These are phyloP conservation scores for Apophysomyces variabilis DNA, from an alignment of 371 early-diverging fungal genomes.

Conservation along the genomic window DNA sequence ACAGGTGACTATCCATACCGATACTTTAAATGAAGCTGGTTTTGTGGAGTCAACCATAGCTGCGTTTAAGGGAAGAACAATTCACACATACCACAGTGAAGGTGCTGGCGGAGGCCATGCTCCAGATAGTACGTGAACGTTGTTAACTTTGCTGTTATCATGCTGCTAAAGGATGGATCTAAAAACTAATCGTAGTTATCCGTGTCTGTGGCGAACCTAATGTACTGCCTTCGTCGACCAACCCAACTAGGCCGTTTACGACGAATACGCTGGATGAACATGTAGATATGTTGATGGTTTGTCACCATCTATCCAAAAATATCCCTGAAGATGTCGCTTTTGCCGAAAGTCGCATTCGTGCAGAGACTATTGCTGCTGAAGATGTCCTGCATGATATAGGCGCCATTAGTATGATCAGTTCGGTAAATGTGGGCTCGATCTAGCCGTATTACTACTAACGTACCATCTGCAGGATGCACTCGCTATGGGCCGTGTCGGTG, in stretches of 20 bases:
- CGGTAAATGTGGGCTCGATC: conserved; percentile 19
- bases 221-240: conserved; percentile 92
- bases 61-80: conserved; percentile 88
- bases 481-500: conserved; percentile 96
- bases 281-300: conserved; percentile 98
- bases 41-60: conserved; percentile 89
- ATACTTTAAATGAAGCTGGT: conserved; percentile 93
- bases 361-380: conserved; percentile 95
- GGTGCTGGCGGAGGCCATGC: conserved; percentile 98
- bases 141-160: too few relatives aligned
- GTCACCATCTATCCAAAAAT: conserved; percentile 90
- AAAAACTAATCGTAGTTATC: conserved; percentile 54
- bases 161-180: background rate
- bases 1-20: conserved; percentile 87
- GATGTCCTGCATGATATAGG: conserved; percentile 92
- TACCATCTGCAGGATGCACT: conserved; percentile 63
- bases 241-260: conserved; percentile 92
- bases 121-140: conserved; percentile 67
- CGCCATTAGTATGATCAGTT: conserved; percentile 89
- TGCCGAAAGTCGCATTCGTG: conserved; percentile 93
- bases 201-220: conserved; percentile 81
- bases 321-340: conserved; percentile 96
- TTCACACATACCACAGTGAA: conserved; percentile 94
- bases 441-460: background rate
- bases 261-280: conserved; percentile 95